These are phyloP conservation scores for Colletotrichum godetiae DNA, from an alignment of 2,329 filamentous ascomycete species.

Conservation along the genomic window DNA sequence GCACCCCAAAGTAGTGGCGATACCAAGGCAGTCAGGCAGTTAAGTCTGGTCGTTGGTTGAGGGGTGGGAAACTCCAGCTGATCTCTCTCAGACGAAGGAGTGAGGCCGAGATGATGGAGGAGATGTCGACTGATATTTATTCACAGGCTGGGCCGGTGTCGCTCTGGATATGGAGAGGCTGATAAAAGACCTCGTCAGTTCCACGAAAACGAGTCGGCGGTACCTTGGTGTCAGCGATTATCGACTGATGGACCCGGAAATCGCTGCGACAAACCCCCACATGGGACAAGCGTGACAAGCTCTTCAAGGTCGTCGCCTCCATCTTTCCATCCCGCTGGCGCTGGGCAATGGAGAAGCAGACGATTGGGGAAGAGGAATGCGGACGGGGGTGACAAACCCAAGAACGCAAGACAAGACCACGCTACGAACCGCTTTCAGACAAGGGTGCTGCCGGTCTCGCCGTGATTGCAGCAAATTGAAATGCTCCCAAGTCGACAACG, in stretches of 20 bases:
- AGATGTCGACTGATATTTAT: constrained; percentile 29
- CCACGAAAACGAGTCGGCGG: neutral
- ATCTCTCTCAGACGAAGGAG: neutral
- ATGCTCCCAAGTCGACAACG: neutral
- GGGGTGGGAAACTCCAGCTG: neutral
- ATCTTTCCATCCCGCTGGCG: neutral
- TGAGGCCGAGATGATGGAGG: neutral
- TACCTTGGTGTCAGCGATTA: neutral
- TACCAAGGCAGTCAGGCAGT: constrained; percentile 22
- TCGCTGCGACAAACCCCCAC: constrained; percentile 25
- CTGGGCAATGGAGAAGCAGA: neutral
- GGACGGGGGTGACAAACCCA: neutral
- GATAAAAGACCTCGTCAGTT: constrained; percentile 12
- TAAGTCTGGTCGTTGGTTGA: neutral
- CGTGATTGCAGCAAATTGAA: constrained; percentile 28
- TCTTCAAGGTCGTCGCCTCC: constrained; percentile 9
- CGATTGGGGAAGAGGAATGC: constrained; percentile 4
- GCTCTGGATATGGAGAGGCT: constrained; percentile 18
- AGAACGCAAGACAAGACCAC: constrained; percentile 15
- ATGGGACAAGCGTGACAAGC: constrained; percentile 7
- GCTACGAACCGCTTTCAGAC: constrained; percentile 16
- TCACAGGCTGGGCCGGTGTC: constrained; percentile 5
- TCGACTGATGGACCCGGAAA: constrained; percentile 27
- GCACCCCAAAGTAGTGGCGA: constrained; percentile 15
- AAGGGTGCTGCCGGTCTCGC: constrained; percentile 32